Base-by-base conservation (phyloP, 176 grass and related monocot species). In the Phragmites australis region DNA sequence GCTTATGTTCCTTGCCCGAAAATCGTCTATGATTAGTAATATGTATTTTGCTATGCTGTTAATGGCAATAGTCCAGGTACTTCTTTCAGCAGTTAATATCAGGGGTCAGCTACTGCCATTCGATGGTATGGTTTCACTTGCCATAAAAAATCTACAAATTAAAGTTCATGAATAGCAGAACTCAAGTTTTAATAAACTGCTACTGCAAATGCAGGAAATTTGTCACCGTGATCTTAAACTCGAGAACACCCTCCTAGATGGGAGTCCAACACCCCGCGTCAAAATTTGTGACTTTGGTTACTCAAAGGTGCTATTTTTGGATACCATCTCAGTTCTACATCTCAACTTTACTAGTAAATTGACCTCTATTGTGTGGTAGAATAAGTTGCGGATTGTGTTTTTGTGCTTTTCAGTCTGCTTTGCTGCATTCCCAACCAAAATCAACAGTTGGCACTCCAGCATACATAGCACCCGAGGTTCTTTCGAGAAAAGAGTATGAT, bases 211-310 rank as follows among this genome's bases (percentile, higher is more conserved):
- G 55, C 69, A 97, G 94, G 94, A 92, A 82, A 94, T 97, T 78
- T 97, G 94, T 70, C 94, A 97, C 56, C 94, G 94, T 47, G 94
- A 97, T 89, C 94, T 97, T 85, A 97, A 97, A 79, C 92, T 97
- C 69, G 94, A 97, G 82, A 97, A 97, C 43, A 97, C 94, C 19
- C 92, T 97, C 65, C 77, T 97, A 48, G 94, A 97, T 85, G 94
- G 94, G 23, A 94, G 85, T 78, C 92, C 92, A 44, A 90, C 90
- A 85, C 94, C 94, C 42, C 90, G 88, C 1, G 76, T 97, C 40
- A 94, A 97, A 85, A 97, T 97, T 75, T 97, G 94, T 21, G 94
- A 97, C 72, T 97, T 97, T 68, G 94, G 94, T 78, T 97, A 97
- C 88, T 97, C 92, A 56, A 97, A 97, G 89, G 94, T 97, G 50